Percentiles rank a stretch among this genome's conserved stretches.
phyloP scores from a whole-genome alignment of 495 filamentous ascomycete species.

The Pseudevernia furfuracea region DNA sequence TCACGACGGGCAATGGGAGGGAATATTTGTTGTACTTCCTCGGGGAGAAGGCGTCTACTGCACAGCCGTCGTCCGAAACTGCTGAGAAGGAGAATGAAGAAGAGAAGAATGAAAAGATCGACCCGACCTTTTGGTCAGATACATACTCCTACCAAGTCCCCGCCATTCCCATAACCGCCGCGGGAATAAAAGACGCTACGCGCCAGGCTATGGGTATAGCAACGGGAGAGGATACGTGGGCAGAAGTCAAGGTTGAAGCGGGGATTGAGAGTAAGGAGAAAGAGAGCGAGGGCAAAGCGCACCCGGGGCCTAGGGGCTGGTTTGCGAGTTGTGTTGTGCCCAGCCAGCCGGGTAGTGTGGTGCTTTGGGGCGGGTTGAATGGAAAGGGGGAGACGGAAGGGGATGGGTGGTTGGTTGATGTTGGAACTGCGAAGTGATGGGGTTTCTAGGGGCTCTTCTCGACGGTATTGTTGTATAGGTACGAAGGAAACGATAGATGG shows the following conservation, averaged over 20 bases:
- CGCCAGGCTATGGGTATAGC: constrained; percentile 36
- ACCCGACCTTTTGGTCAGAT: constrained; percentile 31
- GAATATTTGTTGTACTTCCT: constrained; percentile 48
- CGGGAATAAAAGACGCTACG: constrained; percentile 45
- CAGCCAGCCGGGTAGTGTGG: constrained; percentile 19
- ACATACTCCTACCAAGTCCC: constrained; percentile 48
- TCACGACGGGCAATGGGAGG: constrained; percentile 44
- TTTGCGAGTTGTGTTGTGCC: constrained; percentile 36
- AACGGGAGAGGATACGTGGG: constrained; percentile 39
- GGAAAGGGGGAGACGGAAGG: constrained; percentile 41
- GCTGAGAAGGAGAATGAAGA: background rate
- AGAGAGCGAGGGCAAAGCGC: constrained; percentile 37
- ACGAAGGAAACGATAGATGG: too few relatives aligned
- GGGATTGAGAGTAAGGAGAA: constrained; percentile 29
- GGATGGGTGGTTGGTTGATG: constrained; percentile 43
- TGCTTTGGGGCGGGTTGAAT: constrained; percentile 48
- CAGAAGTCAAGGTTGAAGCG: constrained; percentile 40
- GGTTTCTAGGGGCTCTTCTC: background rate
- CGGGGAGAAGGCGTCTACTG: constrained; percentile 28
- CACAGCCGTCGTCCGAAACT: background rate
- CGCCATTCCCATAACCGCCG: constrained; percentile 34
- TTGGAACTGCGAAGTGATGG: constrained; percentile 16
- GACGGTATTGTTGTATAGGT: too few relatives aligned
- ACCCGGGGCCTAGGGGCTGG: constrained; percentile 44
- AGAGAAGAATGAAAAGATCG: background rate